A percentile compares a stretch with the other conserved stretches of the same genome.
Evolutionary conservation across 2,329 filamentous ascomycete genomes (phyloP).

Genomic region (Venturia aucupariae): DNA sequence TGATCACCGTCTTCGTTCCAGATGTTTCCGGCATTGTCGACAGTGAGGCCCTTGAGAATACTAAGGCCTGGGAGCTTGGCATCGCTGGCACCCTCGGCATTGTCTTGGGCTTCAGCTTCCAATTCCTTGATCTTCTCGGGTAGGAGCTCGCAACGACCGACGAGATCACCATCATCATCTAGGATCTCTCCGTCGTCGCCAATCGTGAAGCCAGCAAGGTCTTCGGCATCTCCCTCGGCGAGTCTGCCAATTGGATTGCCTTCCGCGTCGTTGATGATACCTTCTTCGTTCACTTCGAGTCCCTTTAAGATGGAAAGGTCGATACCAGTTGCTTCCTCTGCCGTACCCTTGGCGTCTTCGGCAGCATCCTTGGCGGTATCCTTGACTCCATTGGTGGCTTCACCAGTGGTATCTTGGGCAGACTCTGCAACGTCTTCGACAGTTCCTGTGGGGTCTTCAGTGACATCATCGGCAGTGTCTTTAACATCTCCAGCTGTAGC

Average conservation of each 20-base stretch:
- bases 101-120: constrained; percentile 29
- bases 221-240: constrained; percentile 43
- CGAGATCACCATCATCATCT: constrained; percentile 45
- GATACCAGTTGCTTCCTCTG: constrained; percentile 16
- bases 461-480: constrained; percentile 25
- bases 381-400: constrained; percentile 17
- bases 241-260: constrained; percentile 41
- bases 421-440: constrained; percentile 21
- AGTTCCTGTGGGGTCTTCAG: constrained; percentile 19
- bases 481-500: constrained; percentile 24
- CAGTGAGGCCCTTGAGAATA: constrained; percentile 39
- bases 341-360: constrained; percentile 22
- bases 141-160: constrained; percentile 43
- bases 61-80: constrained; percentile 35
- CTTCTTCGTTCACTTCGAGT: constrained; percentile 45
- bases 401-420: constrained; percentile 21
- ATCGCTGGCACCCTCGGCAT: constrained; percentile 23
- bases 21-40: constrained; percentile 38
- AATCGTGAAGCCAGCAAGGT: constrained; percentile 42
- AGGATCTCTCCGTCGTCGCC: constrained; percentile 47
- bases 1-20: constrained; percentile 43
- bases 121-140: constrained; percentile 37
- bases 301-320: constrained; percentile 41
- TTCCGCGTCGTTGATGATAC: constrained; percentile 42
- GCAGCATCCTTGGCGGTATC: constrained; percentile 14